Evolutionary conservation across 345 rosid species (phyloP), one percentile per base, ranked within the genome.

Genomic region (Populus simonii): DNA sequence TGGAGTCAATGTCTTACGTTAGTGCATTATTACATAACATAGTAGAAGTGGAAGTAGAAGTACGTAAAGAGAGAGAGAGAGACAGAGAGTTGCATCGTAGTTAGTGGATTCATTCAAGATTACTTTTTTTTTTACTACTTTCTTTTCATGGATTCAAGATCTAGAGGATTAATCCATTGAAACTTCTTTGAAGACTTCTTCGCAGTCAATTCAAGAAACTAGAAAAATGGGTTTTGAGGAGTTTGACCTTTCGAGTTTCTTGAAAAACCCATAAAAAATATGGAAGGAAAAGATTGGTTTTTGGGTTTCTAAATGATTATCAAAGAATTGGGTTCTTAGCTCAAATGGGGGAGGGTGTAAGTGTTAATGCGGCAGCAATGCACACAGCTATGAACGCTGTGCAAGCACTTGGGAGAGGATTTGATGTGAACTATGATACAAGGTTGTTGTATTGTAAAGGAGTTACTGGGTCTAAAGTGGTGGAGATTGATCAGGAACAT

Each of bases 401-500:
- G 45, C 89, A 87, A 81, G 93, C 92, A 8, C 74, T 91, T 29
- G 96, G 96, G 69, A 87, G 91, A 74, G 96, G 96, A 3, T 91
- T 91, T 61, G 96, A 90, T 84, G 93, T 86, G 47, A 91, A 90
- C 74, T 89, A 78, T 39, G 96, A 91, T 78, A 87, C 93, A 49
- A 89, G 96, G 88, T 78, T 91, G 83, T 57, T 91, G 81, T 90
- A 91, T 33, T 91, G 96, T 75, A 91, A 91, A 80, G 95, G 95
- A 13, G 80, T 75, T n/a, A 81, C 83, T 0, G 92, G 90, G 70
- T 85, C 87, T 55, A 81, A 88, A 76, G 62, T 91, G 8, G 89
- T 91, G 43, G 88, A 89, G 82, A 80, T 90, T 71, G 93, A 91
- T 75, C 88, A 87, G 66, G 87, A 88, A 38, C 88, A 85, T 68